These are phyloP conservation scores for Neofusicoccum cordaticola DNA, from an alignment of 2,329 filamentous ascomycete genomes.

Conservation along the genomic window DNA sequence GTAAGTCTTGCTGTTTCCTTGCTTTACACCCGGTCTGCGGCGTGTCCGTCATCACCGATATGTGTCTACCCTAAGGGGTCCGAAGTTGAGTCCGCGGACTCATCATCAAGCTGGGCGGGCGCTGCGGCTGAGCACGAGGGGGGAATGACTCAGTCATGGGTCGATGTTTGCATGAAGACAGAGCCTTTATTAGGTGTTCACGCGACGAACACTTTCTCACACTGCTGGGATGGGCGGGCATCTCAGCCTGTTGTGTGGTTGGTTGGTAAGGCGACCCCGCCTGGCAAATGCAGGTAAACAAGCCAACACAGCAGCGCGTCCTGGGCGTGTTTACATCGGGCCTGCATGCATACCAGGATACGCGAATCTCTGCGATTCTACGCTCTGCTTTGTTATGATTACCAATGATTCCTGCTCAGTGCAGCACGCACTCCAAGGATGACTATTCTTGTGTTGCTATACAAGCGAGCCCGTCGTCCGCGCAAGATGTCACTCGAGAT, in stretches of 20 bases:
- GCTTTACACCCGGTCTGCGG: neutral
- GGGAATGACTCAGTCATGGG: neutral
- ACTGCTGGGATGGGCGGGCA: neutral
- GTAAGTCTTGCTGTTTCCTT: neutral
- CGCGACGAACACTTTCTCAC: neutral
- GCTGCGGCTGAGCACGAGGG: neutral
- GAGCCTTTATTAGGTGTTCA: neutral
- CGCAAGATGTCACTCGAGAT: no score
- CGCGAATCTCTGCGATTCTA: neutral
- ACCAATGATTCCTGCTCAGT: no score
- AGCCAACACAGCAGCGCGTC: slow-evolving; percentile 10
- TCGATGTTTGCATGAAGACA: neutral
- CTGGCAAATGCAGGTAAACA: slow-evolving; percentile 7
- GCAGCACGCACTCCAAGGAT: no score
- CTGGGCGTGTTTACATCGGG: neutral
- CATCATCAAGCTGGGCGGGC: neutral
- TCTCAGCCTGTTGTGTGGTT: neutral
- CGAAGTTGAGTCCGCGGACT: neutral
- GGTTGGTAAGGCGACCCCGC: slow-evolving; percentile 14
- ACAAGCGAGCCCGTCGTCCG: no score
- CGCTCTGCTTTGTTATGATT: no score
- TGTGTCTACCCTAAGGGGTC: neutral
- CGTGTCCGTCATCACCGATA: neutral
- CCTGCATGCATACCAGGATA: neutral
- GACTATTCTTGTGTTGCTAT: no score